phyloP scores from a whole-genome alignment of 176 grass and related monocot genomes.

The Echinochloa phyllopogon region DNA sequence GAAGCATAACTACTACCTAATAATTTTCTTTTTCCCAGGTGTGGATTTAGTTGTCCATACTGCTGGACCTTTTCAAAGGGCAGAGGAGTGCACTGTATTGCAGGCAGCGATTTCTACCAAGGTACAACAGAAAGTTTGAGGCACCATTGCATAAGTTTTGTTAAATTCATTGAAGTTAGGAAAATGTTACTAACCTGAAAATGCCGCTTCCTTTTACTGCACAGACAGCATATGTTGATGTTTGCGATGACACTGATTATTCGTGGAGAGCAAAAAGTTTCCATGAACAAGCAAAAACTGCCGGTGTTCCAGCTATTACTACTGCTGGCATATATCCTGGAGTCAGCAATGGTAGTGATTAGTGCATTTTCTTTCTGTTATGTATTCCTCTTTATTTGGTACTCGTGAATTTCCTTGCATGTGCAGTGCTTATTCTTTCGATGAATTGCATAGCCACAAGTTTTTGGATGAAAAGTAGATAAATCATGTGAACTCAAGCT shows the following conservation, averaged over 20 bases:
- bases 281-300: slow-evolving; percentile 75
- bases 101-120: slow-evolving; percentile 86
- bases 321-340: slow-evolving; percentile 96
- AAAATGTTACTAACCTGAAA: background rate
- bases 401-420: background rate
- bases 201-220: slow-evolving; percentile 7
- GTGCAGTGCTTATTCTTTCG: background rate
- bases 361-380: background rate
- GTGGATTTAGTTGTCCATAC: slow-evolving; percentile 88
- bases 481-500: slow-evolving; percentile 8
- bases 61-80: slow-evolving; percentile 85
- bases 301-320: slow-evolving; percentile 87
- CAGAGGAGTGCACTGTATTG: slow-evolving; percentile 67
- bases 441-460: background rate
- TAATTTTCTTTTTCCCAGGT: slow-evolving; percentile 35
- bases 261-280: slow-evolving; percentile 78
- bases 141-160: background rate
- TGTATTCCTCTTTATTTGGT: background rate
- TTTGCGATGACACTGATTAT: slow-evolving; percentile 88
- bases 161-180: too few relatives aligned
- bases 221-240: slow-evolving; percentile 91
- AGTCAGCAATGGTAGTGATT: slow-evolving; percentile 78
- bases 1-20: background rate
- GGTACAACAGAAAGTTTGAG: slow-evolving; percentile 49
- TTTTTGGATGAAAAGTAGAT: background rate